Conservation (phyloP, 2,329 filamentous ascomycete species). For the Colletotrichum aenigma region DNA sequence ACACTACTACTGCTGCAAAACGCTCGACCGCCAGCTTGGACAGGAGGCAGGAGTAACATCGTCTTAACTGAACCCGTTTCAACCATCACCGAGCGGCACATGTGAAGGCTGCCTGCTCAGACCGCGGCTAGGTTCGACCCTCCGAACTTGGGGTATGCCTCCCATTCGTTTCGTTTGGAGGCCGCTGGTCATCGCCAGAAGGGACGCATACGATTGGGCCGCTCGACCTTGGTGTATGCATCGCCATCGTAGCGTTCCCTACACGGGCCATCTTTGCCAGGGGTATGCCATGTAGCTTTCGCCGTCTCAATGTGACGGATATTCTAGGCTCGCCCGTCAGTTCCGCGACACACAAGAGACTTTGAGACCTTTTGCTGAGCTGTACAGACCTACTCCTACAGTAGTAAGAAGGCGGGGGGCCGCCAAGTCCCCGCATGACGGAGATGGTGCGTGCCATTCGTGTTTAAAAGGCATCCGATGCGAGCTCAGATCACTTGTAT, state of each 20-base stretch:
- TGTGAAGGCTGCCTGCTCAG: conserved; percentile 4
- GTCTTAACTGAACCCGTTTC: conserved; percentile 15
- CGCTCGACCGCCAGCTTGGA: neutral
- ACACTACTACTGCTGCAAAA: neutral
- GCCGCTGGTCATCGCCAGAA: neutral
- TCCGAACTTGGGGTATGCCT: neutral
- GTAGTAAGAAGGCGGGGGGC: neutral
- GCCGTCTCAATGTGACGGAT: neutral
- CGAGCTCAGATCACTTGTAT: neutral
- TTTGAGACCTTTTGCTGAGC: neutral
- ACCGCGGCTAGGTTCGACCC: conserved; percentile 10
- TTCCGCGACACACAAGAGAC: neutral
- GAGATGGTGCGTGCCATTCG: neutral
- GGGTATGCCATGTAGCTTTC: neutral
- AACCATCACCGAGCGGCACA: conserved; percentile 14
- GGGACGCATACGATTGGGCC: neutral
- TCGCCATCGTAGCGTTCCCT: neutral
- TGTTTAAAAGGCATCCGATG: neutral
- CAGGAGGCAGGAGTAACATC: conserved; percentile 5
- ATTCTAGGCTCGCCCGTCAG: neutral
- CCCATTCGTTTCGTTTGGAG: conserved; percentile 4
- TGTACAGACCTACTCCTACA: neutral
- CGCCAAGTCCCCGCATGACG: conserved; percentile 8
- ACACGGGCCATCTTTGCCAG: neutral
- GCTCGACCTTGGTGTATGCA: neutral